Base-by-base conservation (phyloP, 2,329 filamentous ascomycete genomes). In the Polychaeton citri region DNA sequence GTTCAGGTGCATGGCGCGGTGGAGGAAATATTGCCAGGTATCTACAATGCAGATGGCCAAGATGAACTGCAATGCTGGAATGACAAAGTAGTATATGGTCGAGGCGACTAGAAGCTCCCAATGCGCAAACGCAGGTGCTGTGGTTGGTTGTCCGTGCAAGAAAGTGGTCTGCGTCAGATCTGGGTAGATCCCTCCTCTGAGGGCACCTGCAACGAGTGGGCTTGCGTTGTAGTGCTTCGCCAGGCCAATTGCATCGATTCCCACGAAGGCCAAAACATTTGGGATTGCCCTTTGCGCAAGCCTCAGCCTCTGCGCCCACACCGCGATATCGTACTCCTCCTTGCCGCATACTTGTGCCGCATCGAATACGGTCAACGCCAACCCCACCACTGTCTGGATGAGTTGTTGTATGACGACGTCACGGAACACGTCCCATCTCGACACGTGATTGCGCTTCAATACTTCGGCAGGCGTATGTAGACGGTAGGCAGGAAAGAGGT, bases 1-100 rank as follows among this genome's bases (percentile, higher is more conserved):
- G 66, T 96, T 95, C 66, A 90, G 71, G 63, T 98, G 90, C 90
- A 98, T 98, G 39, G 81, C 74, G 26, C 90, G 84, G 62, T 98
- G 90, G 51, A 88, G 71, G 63, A 95, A 94, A 64, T 98, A 98
- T 58, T 98, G 88, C 90, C 90, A 98, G 31, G 86, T 90, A 62
- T 98, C 90, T 48, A 96, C 73, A 45, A 92, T 68, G 44, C 74
- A 63, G 41, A 88, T 72, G 17, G 79, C 90, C 34, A 82, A 52
- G 39, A 73, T 63, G 54, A 94, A 82, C 58, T 96, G 88, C 33
- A 88, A 37, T 3, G 65, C 70, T 1, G 90, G 90, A 43, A 96
- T 70, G 26, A 79, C 55, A 43, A 76, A 63, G 69, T 82, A 81
- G 65, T 96, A 96, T 45, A 94, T 74, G 41, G 72, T 66, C 59